Evolutionary conservation across 306 rosid genomes (phyloP).

Genomic region (Begonia loranthoides): DNA sequence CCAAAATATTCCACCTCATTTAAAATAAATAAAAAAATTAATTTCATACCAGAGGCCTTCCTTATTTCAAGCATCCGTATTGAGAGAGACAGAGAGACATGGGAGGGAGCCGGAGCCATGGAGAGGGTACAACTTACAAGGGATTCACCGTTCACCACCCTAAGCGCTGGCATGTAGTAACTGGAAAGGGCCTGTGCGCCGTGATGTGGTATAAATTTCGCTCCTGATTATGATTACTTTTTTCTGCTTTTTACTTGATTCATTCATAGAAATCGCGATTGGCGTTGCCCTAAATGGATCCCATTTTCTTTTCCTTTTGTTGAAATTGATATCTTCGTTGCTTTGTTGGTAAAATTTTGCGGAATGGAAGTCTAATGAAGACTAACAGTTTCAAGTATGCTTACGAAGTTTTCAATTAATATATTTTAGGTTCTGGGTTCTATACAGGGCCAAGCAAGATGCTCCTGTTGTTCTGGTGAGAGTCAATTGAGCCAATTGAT

Average conservation of each 20-base stretch:
- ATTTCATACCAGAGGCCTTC: too few species aligned
- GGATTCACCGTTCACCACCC: constrained; percentile 39
- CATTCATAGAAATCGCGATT: too few species aligned
- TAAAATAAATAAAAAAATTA: too few species aligned
- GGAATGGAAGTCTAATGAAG: too few species aligned
- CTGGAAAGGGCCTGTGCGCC: constrained; percentile 97
- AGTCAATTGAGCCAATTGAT: neutral
- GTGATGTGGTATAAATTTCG: constrained; percentile 53
- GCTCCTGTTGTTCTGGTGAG: constrained; percentile 88
- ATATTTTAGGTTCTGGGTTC: constrained; percentile 70
- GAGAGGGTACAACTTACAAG: constrained; percentile 34
- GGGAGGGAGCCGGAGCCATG: constrained; percentile 46
- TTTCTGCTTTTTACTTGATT: too few species aligned
- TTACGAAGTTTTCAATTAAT: neutral
- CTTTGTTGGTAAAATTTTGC: too few species aligned
- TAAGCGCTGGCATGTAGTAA: constrained; percentile 75
- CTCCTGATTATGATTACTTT: neutral
- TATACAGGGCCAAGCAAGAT: constrained; percentile 95
- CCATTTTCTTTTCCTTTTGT: too few species aligned
- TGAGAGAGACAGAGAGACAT: neutral
- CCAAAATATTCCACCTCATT: too few species aligned
- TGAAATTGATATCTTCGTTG: too few species aligned
- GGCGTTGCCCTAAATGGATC: too few species aligned
- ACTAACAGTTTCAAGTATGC: constrained; percentile 1
- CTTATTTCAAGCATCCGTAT: too few species aligned